Evolutionary conservation across 768 basidiomycete genomes (phyloP).

Genomic region (Russula abietina): DNA sequence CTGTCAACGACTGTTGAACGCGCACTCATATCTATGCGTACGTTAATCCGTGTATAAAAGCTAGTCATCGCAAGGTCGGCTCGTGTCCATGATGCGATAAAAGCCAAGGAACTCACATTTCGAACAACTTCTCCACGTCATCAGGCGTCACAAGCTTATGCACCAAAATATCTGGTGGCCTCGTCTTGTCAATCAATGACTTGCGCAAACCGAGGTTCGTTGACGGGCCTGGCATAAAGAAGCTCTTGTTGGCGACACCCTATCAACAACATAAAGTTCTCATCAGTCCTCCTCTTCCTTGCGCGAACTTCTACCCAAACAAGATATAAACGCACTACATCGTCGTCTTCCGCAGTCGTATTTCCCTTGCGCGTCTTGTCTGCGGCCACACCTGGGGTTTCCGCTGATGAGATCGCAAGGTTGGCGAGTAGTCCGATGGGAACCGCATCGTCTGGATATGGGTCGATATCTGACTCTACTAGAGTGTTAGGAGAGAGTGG

Average conservation of each 20-base stretch:
- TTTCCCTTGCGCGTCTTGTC: constrained; percentile 22
- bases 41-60: constrained; percentile 66
- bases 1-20: constrained; percentile 31
- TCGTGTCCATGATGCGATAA: not conserved
- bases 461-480: constrained; percentile 29
- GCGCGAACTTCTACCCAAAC: constrained; percentile 27
- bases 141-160: constrained; percentile 72
- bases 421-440: constrained; percentile 74
- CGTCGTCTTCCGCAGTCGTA: constrained; percentile 30
- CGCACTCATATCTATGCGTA: constrained; percentile 26
- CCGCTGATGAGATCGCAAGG: constrained; percentile 52
- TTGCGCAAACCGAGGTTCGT: constrained; percentile 65
- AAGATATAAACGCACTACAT: constrained; percentile 17
- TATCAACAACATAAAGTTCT: constrained; percentile 28
- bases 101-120: constrained; percentile 50
- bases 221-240: constrained; percentile 76
- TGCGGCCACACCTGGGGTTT: constrained; percentile 30
- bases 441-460: constrained; percentile 53
- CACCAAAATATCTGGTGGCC: constrained; percentile 74
- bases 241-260: constrained; percentile 78
- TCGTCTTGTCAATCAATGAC: constrained; percentile 67
- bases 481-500: constrained; percentile 26
- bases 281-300: not conserved
- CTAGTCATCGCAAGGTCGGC: constrained; percentile 34
- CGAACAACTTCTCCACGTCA: constrained; percentile 79